Evolutionary conservation across 75 land plant genomes (phyloP).

Genomic region (Pinus albicaulis): DNA sequence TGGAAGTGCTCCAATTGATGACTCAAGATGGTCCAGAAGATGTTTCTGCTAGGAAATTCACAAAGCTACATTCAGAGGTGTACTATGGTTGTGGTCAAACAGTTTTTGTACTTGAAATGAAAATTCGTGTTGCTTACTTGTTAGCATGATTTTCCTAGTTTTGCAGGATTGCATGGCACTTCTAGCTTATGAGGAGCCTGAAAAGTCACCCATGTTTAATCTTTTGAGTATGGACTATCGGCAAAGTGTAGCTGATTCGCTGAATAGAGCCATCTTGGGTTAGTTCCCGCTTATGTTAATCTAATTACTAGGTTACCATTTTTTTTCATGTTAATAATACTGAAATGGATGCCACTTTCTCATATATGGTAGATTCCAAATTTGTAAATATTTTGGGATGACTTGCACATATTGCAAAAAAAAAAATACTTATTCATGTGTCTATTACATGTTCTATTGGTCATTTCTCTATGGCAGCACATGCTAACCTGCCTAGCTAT

Average conservation of each 20-base stretch:
- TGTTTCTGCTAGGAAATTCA: neutral
- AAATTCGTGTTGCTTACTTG: neutral
- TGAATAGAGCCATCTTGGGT: constrained; percentile 90
- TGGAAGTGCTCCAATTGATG: neutral
- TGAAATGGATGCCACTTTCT: neutral
- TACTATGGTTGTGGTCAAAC: neutral
- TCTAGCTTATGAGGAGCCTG: constrained; percentile 96
- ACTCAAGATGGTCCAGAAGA: neutral
- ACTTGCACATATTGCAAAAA: neutral
- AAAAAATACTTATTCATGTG: neutral
- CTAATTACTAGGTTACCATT: neutral
- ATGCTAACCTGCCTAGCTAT: constrained; percentile 73
- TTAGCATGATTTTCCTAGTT: constrained; percentile 4
- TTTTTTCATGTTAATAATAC: neutral
- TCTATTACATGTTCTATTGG: constrained; percentile 9
- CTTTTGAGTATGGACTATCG: constrained; percentile 72
- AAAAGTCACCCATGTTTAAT: constrained; percentile 90
- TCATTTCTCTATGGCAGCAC: constrained; percentile 26
- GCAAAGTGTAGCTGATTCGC: constrained; percentile 75
- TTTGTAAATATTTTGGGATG: constrained; percentile 1
- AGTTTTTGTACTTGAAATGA: neutral
- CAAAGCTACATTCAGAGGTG: neutral
- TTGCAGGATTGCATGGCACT: constrained; percentile 89
- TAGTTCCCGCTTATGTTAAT: constrained; percentile 1
- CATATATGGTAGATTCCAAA: neutral